Evolutionary conservation across 345 rosid genomes (phyloP).

Genomic region (Populus tremula): DNA sequence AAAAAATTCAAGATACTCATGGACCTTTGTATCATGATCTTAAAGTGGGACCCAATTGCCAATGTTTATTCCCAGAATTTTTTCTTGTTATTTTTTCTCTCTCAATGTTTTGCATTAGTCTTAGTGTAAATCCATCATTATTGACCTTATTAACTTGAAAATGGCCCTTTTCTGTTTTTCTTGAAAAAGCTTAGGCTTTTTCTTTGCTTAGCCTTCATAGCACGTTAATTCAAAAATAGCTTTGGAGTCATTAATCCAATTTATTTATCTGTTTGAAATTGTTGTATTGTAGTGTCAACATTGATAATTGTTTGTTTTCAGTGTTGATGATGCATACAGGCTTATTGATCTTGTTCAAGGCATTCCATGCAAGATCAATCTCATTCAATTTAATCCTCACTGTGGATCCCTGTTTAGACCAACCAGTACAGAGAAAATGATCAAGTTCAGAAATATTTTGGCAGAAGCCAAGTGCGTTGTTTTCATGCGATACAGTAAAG

Average conservation of each 20-base stretch:
- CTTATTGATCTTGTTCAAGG: constrained; percentile 73
- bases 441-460: constrained; percentile 69
- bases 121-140: too few species aligned
- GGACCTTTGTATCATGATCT: too few species aligned
- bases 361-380: constrained; percentile 95
- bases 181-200: too few species aligned
- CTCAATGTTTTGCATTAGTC: too few species aligned
- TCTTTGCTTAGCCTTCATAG: too few species aligned
- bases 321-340: constrained; percentile 86
- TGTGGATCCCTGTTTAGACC: constrained; percentile 74
- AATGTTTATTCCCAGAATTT: too few species aligned
- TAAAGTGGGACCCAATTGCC: too few species aligned
- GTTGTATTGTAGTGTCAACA: background rate
- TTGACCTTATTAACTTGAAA: too few species aligned
- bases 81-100: too few species aligned
- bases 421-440: constrained; percentile 67
- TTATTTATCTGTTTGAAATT: background rate
- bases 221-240: background rate
- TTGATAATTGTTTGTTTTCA: constrained; percentile 30
- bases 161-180: too few species aligned
- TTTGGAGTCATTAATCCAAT: background rate
- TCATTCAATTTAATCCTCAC: constrained; percentile 84
- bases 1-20: too few species aligned
- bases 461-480: constrained; percentile 67
- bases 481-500: constrained; percentile 69